Percentiles rank a stretch among this genome's conserved stretches.
phyloP scores from a whole-genome alignment of 805 yeast species.

The Monosporozyma unispora region DNA sequence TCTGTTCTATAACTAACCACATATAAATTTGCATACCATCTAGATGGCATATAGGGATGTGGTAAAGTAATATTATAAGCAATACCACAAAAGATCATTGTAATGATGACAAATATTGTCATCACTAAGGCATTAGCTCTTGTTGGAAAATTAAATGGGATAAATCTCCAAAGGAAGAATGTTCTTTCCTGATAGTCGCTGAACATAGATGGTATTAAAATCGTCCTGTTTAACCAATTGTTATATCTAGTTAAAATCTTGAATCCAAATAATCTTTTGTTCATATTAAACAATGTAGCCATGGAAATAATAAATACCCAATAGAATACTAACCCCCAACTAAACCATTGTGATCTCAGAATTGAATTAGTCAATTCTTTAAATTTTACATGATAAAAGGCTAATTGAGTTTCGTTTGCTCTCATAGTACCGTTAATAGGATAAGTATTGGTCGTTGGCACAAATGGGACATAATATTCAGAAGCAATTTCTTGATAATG shows the following conservation, averaged over 20 bases:
- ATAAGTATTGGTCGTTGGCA: conserved; percentile 13
- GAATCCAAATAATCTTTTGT: conserved; percentile 20
- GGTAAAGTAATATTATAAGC: conserved; percentile 32
- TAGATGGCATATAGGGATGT: conserved; percentile 29
- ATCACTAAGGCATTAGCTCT: conserved; percentile 28
- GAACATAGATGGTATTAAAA: conserved; percentile 26
- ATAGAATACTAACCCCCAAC: conserved; percentile 38
- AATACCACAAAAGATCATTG: conserved; percentile 29
- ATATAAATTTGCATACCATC: conserved; percentile 29
- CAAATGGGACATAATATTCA: conserved; percentile 13
- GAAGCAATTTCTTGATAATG: conserved; percentile 32
- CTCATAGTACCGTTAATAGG: conserved; percentile 29
- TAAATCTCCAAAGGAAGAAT: conserved; percentile 11
- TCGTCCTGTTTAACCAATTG: conserved; percentile 17
- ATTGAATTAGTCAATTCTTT: conserved; percentile 33
- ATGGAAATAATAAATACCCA: conserved; percentile 32
- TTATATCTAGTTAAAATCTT: conserved; percentile 9
- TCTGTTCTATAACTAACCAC: conserved; percentile 49
- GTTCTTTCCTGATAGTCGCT: conserved; percentile 17
- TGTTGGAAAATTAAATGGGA: conserved; percentile 29
- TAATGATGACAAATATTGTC: conserved; percentile 24
- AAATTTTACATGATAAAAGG: conserved; percentile 29
- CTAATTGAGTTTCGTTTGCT: conserved; percentile 28
- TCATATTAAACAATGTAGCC: conserved; percentile 27
- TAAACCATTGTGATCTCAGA: conserved; percentile 33